Conservation (phyloP, 805 yeast species). For the Lipomyces oligophaga region DNA sequence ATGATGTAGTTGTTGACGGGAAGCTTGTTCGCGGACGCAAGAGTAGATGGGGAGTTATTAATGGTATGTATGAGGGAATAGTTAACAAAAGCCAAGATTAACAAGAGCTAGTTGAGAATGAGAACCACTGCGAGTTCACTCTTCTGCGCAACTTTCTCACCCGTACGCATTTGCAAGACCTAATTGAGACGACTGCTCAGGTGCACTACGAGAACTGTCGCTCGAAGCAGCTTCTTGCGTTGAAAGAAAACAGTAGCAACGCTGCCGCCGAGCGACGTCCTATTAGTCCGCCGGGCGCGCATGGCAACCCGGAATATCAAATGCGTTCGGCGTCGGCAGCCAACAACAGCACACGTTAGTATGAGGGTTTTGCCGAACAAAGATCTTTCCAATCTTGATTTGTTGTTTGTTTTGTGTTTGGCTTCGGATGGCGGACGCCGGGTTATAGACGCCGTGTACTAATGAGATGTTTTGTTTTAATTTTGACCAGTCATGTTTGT, state of each 20-base stretch:
- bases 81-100: not conserved
- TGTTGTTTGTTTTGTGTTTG: no score
- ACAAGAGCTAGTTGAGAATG: constrained; percentile 68
- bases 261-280: constrained; percentile 16
- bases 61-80: constrained; percentile 34
- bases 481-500: no score
- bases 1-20: constrained; percentile 69
- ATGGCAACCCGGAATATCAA: not conserved
- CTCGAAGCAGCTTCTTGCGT: constrained; percentile 85
- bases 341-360: no score
- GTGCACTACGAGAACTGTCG: constrained; percentile 91
- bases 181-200: constrained; percentile 85
- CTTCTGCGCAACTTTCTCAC: constrained; percentile 91
- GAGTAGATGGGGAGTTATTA: constrained; percentile 89
- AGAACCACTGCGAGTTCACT: constrained; percentile 91
- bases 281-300: constrained; percentile 14
- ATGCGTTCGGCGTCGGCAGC: constrained; percentile 2
- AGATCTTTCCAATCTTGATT: no score
- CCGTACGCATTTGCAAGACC: constrained; percentile 91
- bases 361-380: no score
- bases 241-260: constrained; percentile 60
- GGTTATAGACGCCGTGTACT: no score
- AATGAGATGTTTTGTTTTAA: no score
- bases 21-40: constrained; percentile 82
- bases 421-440: no score